These are phyloP conservation scores for Tetraselmis chui DNA, from an alignment of 139 green algal genomes.

Conservation along the genomic window DNA sequence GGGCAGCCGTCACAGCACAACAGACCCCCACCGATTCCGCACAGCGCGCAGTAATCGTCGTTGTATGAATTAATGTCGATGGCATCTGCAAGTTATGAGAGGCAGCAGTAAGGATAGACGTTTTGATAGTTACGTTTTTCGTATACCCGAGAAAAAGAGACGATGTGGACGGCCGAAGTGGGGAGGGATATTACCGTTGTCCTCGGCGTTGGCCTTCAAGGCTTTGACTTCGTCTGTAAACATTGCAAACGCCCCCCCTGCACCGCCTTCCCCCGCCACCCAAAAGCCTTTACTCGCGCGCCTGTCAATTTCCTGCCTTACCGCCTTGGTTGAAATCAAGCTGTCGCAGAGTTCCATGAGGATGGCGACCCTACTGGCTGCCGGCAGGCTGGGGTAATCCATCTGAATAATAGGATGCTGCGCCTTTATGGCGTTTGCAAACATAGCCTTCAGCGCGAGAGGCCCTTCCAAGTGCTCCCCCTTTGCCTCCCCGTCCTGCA, in stretches of 20 bases:
- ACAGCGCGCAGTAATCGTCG: constrained; percentile 70
- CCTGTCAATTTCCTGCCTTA: constrained; percentile 59
- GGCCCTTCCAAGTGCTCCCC: no score
- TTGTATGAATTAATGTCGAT: constrained; percentile 8
- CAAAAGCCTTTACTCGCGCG: constrained; percentile 41
- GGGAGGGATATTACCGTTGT: background rate
- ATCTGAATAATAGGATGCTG: no score
- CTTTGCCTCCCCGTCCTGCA: background rate
- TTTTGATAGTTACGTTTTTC: background rate
- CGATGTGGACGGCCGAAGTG: background rate
- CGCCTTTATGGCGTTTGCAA: background rate
- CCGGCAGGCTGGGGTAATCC: constrained; percentile 13
- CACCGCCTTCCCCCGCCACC: constrained; percentile 39
- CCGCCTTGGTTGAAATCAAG: constrained; percentile 5
- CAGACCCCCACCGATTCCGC: constrained; percentile 64
- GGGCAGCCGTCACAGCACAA: constrained; percentile 89
- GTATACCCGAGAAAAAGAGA: constrained; percentile 2
- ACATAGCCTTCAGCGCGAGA: no score
- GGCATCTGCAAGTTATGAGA: no score
- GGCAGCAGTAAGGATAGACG: no score
- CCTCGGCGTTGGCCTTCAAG: background rate
- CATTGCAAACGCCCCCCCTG: constrained; percentile 45
- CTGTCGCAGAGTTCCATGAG: constrained; percentile 8
- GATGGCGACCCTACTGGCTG: constrained; percentile 4
- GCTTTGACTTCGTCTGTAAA: constrained; percentile 21